Evolutionary conservation across 805 yeast genomes (phyloP).

Genomic region (Candida berthetii): DNA sequence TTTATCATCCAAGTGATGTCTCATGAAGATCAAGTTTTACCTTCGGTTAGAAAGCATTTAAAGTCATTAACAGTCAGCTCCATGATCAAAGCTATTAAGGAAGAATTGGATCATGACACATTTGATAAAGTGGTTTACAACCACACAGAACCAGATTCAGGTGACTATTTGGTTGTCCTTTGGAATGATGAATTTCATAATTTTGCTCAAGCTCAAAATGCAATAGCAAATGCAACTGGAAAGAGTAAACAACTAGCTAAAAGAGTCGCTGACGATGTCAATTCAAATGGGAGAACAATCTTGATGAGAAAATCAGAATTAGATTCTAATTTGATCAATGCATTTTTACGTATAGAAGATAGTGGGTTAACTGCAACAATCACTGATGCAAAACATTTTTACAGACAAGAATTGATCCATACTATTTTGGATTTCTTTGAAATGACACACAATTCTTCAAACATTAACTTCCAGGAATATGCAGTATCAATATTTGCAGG

Average conservation of each 20-base stretch:
- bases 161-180: constrained; percentile 44
- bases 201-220: constrained; percentile 45
- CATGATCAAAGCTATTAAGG: not conserved
- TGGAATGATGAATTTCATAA: constrained; percentile 80
- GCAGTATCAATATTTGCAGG: constrained; percentile 38
- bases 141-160: not conserved
- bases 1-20: constrained; percentile 37
- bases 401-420: constrained; percentile 40
- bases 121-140: constrained; percentile 2
- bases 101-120: constrained; percentile 3
- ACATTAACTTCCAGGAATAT: constrained; percentile 27
- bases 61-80: not conserved
- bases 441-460: constrained; percentile 31
- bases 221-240: constrained; percentile 32
- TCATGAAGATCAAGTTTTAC: constrained; percentile 30
- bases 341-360: constrained; percentile 32
- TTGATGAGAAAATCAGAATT: constrained; percentile 28
- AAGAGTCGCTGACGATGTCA: constrained; percentile 36
- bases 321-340: constrained; percentile 6
- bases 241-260: constrained; percentile 23
- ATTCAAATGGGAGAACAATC: constrained; percentile 42
- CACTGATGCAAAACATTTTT: constrained; percentile 41
- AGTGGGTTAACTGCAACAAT: constrained; percentile 54
- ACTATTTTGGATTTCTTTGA: constrained; percentile 46
- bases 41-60: constrained; percentile 20